Evolutionary conservation across 257 asterid species (phyloP).

Genomic region (Verbascum thapsus): DNA sequence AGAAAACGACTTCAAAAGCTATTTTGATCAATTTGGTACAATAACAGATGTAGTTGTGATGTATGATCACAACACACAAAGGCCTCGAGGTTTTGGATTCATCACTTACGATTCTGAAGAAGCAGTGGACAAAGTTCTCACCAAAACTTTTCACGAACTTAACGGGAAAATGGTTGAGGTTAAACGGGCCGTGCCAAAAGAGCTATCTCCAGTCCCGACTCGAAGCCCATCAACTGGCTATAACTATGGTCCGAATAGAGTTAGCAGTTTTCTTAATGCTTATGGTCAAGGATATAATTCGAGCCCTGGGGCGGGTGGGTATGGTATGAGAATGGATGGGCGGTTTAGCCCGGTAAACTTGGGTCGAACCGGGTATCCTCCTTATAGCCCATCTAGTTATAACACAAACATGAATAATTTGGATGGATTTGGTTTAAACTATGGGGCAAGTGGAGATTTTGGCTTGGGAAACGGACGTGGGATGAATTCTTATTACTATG

Average conservation of each 20-base stretch:
- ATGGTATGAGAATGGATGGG: constrained; percentile 64
- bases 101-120: constrained; percentile 67
- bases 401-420: constrained; percentile 49
- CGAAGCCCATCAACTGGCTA: constrained; percentile 44
- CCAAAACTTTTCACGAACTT: constrained; percentile 71
- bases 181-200: constrained; percentile 69
- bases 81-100: constrained; percentile 96
- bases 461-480: constrained; percentile 60
- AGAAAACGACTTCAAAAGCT: constrained; percentile 76
- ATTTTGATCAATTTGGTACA: constrained; percentile 82
- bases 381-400: constrained; percentile 49
- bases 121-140: constrained; percentile 38
- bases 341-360: constrained; percentile 60
- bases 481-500: constrained; percentile 50
- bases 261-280: constrained; percentile 52
- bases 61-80: constrained; percentile 91
- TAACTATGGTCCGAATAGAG: constrained; percentile 18
- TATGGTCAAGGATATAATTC: constrained; percentile 51
- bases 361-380: constrained; percentile 65
- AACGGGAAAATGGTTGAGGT: constrained; percentile 91
- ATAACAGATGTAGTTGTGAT: constrained; percentile 85
- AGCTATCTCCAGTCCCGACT: constrained; percentile 51
- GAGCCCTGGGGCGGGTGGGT: constrained; percentile 44
- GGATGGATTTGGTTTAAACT: constrained; percentile 55
- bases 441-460: constrained; percentile 48